These are phyloP conservation scores for Lophium mytilinum DNA, from an alignment of 495 filamentous ascomycete species.

Conservation along the genomic window DNA sequence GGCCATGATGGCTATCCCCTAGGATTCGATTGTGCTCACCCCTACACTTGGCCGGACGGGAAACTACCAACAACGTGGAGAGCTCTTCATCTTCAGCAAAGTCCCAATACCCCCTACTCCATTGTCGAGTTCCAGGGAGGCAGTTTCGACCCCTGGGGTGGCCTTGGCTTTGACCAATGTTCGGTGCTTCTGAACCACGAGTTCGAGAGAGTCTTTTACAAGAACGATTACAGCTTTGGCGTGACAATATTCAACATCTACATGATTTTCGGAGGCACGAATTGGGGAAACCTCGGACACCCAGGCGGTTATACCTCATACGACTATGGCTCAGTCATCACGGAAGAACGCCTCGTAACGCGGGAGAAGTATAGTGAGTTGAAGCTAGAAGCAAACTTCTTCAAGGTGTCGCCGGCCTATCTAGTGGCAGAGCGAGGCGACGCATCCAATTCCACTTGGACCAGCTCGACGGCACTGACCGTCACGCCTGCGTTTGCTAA, in stretches of 20 bases:
- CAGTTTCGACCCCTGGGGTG: constrained; percentile 71
- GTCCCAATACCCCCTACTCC: constrained; percentile 59
- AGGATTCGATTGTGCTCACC: constrained; percentile 43
- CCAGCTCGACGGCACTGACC: constrained; percentile 7
- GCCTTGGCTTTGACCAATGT: constrained; percentile 57
- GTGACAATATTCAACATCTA: constrained; percentile 57
- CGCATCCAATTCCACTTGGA: constrained; percentile 16
- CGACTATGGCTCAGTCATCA: constrained; percentile 61
- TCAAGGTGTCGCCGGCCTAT: constrained; percentile 60
- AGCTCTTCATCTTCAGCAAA: constrained; percentile 46
- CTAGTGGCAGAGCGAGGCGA: constrained; percentile 36
- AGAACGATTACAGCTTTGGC: constrained; percentile 63
- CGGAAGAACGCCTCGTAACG: constrained; percentile 55
- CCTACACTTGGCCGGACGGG: constrained; percentile 35
- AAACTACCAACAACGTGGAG: constrained; percentile 36
- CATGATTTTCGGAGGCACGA: constrained; percentile 68
- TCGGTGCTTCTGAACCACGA: constrained; percentile 55
- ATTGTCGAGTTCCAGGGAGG: constrained; percentile 69
- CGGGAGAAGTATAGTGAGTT: constrained; percentile 74
- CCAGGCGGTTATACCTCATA: constrained; percentile 68
- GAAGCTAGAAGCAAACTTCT: constrained; percentile 66
- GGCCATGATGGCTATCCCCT: constrained; percentile 65
- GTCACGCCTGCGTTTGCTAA: constrained; percentile 15
- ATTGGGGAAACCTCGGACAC: constrained; percentile 76
- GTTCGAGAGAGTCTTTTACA: constrained; percentile 72